phyloP scores from a whole-genome alignment of 345 rosid species.

The Leavenworthia alabamica region DNA sequence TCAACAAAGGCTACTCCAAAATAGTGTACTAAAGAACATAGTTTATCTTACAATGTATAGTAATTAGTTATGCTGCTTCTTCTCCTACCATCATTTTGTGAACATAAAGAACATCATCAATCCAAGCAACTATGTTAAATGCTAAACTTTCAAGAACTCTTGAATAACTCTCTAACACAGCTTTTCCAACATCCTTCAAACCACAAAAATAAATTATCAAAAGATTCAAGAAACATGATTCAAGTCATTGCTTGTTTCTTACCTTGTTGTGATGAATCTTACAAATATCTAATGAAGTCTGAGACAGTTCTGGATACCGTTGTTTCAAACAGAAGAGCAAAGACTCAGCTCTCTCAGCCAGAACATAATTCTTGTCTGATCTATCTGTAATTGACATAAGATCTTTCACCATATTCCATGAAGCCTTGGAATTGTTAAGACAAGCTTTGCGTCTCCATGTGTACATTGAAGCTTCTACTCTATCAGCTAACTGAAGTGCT shows the following conservation, averaged over 20 bases:
- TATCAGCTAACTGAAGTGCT: conserved; percentile 76
- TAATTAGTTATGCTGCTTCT: background rate
- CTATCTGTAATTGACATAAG: conserved; percentile 51
- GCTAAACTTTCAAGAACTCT: conserved; percentile 95
- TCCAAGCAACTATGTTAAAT: conserved; percentile 84
- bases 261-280: conserved; percentile 82
- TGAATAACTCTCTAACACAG: conserved; percentile 83
- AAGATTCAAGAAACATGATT: background rate
- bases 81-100: conserved; percentile 43
- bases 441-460: conserved; percentile 94
- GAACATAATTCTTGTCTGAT: conserved; percentile 58
- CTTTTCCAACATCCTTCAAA: conserved; percentile 87
- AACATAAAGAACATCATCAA: conserved; percentile 72
- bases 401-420: conserved; percentile 86
- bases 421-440: conserved; percentile 57
- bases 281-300: conserved; percentile 86
- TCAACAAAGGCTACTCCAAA: too few relatives aligned
- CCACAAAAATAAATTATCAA: background rate
- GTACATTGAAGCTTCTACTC: conserved; percentile 80
- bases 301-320: conserved; percentile 74
- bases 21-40: too few relatives aligned
- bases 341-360: conserved; percentile 84
- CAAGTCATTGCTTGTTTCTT: conserved; percentile 1
- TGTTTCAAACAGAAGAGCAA: conserved; percentile 75
- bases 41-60: too few relatives aligned